Evolutionary conservation across 2,329 filamentous ascomycete species (phyloP), one percentile per base, ranked within the genome.

Genomic region (Ophiostoma sp.): DNA sequence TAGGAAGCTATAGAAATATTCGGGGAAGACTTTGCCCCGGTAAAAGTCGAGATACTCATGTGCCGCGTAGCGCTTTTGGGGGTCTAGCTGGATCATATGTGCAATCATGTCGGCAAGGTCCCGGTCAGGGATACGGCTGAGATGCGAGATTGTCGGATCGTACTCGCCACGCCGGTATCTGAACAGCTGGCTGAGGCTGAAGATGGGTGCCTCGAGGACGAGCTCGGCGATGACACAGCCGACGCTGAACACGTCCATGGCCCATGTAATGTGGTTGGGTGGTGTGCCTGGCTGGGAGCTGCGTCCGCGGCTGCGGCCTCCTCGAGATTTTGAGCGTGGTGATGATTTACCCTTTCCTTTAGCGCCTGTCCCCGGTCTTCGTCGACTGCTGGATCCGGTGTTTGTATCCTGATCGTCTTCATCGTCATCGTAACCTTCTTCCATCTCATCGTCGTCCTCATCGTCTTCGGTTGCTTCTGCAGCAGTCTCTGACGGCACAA

Each of bases 171-270:
- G 89, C 55, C 93, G 89, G 76, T 97, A 99, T 76, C 93, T 94
- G 81, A 94, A 98, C 67, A 99, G 85, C 77, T 98, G 94, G 74
- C 92, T 96, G 11, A 99, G 84, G n/a, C 88, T 96, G 78, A 99
- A 98, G n/a, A 98, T 94, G 8, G 96, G 93, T 0, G 93, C 86
- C 79, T 99, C 95, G 5, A 98, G 85, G 73, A 99, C 97, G 49
- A 99, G 83, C 77, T 99, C 95, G 1, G 95, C 95, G 74, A 99
- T 96, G 52, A 98, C 93, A 76, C 96, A 99, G 7, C 95, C 95
- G 36, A 90, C 90, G 77, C 95, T 98, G 81, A 99, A 99, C 47
- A 99, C 89, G 76, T 99, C 95, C 96, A 99, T 99, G 49, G 95
- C 94, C 93, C 94, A 97, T 4, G 84, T 88, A 74, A 88, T 79